Evolutionary conservation across 2,329 filamentous ascomycete genomes (phyloP), one percentile per base, ranked within the genome.

Genomic region (Sporothrix brasiliensis): DNA sequence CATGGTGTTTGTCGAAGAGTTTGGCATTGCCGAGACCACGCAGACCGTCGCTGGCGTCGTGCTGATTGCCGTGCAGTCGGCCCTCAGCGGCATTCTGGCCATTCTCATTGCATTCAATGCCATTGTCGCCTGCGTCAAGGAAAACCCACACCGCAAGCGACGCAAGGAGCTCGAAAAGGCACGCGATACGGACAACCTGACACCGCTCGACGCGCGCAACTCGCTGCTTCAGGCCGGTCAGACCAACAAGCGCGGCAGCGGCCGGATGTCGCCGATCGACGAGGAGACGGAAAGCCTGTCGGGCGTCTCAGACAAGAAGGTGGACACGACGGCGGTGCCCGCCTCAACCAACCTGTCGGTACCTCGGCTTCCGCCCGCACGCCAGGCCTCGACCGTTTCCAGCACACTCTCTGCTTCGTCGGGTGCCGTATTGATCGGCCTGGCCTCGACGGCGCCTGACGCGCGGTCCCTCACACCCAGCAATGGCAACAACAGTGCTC

Each of bases 21-120:
- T 99, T 69, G 92, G 92, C 70, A 90, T 99, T 75, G 86, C 89
- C 6, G 90, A 97, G 80, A 97, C 94, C 11, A 97, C 94, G 11
- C 93, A 97, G 83, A 98, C 95, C 0, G 88, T 98, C 66, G 94
- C 92, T 19, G 95, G 95, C 69, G 88, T 98, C n/a, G 92, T 93
- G 19, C 86, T 99, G 71, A 95, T 98, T 74, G 92, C 90, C n/a
- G 86, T 98, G 5, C 95, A 99, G 81, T 92, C 92, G 0, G 87
- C 90, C 0, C 82, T 99, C 74, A 97, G 94, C 6, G 93, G 87
- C 73, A 80, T 93, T 30, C 84, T 99, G 70, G 94, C 92, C 3
- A 91, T 98, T 67, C 85, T 98, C 41, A 97, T 99, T 75, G 87
- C 87, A 13, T 92, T 94, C 82, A 98, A 98, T 77, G 92, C 92